A percentile compares a stretch with the other conserved stretches of the same genome.
Evolutionary conservation across 768 basidiomycete genomes (phyloP).

Genomic region (Mycena albidolilacea): DNA sequence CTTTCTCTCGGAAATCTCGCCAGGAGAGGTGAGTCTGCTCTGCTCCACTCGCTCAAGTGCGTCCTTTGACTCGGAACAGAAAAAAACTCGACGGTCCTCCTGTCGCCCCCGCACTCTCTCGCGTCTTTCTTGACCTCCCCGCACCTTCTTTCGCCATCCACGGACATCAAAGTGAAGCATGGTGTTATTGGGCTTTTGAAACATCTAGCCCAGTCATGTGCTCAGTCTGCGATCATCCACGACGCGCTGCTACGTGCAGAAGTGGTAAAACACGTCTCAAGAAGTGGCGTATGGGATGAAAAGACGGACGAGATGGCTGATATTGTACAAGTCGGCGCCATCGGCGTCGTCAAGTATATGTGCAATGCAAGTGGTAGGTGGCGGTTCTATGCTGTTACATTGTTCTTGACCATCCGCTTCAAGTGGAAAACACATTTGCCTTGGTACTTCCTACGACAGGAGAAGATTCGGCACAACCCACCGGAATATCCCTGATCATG

Average conservation of each 20-base stretch:
- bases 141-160: constrained; percentile 65
- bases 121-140: constrained; percentile 72
- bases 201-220: constrained; percentile 82
- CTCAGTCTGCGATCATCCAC: constrained; percentile 72
- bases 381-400: constrained; percentile 9
- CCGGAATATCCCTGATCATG: constrained; percentile 78
- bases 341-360: constrained; percentile 92
- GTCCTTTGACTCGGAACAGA: constrained; percentile 56
- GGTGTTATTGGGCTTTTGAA: constrained; percentile 90
- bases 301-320: constrained; percentile 86
- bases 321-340: constrained; percentile 88
- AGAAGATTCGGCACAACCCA: constrained; percentile 49
- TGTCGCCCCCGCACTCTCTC: constrained; percentile 77
- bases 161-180: constrained; percentile 90
- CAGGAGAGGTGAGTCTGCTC: constrained; percentile 70
- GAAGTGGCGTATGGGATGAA: constrained; percentile 79
- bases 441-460: constrained; percentile 65
- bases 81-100: constrained; percentile 70
- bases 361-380: constrained; percentile 80
- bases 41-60: constrained; percentile 6
- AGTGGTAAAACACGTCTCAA: constrained; percentile 72
- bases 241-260: constrained; percentile 70
- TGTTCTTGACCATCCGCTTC: neutral
- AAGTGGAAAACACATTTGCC: constrained; percentile 62
- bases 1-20: constrained; percentile 88